These are phyloP conservation scores for Emmonsiellopsis sp. DNA, from an alignment of 2,329 filamentous ascomycete species.

Conservation along the genomic window DNA sequence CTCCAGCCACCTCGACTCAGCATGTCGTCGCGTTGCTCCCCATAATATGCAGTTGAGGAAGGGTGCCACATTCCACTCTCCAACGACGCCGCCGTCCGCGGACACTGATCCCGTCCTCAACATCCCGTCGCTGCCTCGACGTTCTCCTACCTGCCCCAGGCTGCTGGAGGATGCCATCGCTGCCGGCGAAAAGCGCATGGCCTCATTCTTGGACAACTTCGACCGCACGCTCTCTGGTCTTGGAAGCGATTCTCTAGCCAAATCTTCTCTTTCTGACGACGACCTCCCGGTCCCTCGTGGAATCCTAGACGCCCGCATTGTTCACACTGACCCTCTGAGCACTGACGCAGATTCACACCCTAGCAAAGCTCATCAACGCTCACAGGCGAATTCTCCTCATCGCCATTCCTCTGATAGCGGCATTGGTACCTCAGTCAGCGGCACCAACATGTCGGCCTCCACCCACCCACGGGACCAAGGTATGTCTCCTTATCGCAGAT, in stretches of 20 bases:
- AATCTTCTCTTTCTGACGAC: constrained; percentile 32
- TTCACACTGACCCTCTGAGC: constrained; percentile 28
- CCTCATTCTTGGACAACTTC: constrained; percentile 55
- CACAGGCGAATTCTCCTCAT: constrained; percentile 44
- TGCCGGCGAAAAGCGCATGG: constrained; percentile 59
- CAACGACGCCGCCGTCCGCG: constrained; percentile 31
- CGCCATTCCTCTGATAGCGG: constrained; percentile 79
- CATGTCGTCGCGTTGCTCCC: constrained; percentile 15
- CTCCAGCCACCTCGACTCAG: constrained; percentile 8
- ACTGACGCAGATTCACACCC: constrained; percentile 19
- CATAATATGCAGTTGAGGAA: constrained; percentile 54
- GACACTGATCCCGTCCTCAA: constrained; percentile 33
- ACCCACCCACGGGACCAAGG: constrained; percentile 39
- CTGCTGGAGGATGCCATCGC: constrained; percentile 61
- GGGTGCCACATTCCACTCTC: constrained; percentile 53
- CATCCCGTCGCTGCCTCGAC: constrained; percentile 46
- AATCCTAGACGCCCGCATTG: constrained; percentile 49
- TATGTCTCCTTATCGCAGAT: constrained; percentile 34
- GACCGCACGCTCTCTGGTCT: constrained; percentile 50
- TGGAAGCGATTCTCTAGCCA: constrained; percentile 23
- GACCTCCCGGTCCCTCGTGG: constrained; percentile 52
- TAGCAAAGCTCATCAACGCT: constrained; percentile 20
- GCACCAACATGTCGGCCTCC: constrained; percentile 34
- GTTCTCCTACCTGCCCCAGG: constrained; percentile 51
- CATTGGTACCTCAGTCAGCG: constrained; percentile 70